Conservation (phyloP, 306 rosid species). For the Oemleria cerasiformis region DNA sequence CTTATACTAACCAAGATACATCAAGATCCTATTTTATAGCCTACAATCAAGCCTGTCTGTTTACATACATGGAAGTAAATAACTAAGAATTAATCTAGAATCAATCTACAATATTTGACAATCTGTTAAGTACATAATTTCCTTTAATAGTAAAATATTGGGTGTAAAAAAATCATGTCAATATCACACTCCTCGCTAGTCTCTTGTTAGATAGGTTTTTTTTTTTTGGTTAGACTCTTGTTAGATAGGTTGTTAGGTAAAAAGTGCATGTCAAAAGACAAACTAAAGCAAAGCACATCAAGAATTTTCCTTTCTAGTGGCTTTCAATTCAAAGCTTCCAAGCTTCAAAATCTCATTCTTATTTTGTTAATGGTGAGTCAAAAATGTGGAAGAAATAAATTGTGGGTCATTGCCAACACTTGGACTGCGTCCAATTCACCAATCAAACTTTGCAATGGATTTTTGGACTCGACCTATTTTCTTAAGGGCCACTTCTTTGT, state of each 20-base stretch:
- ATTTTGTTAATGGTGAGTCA: not conserved
- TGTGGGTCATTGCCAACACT: not conserved
- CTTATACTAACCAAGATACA: too few species aligned
- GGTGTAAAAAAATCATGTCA: too few species aligned
- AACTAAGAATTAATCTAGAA: too few species aligned
- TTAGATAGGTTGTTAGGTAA: not conserved
- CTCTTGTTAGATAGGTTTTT: too few species aligned
- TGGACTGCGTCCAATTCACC: not conserved
- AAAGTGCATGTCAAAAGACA: not conserved
- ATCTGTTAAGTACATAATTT: too few species aligned
- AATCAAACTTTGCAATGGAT: not conserved
- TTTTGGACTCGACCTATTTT: not conserved
- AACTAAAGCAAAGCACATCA: constrained; percentile 1
- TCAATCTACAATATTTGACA: too few species aligned
- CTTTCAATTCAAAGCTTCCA: not conserved
- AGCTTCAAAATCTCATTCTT: not conserved
- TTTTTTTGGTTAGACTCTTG: too few species aligned
- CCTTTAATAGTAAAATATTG: too few species aligned
- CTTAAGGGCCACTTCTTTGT: not conserved
- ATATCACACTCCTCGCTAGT: too few species aligned
- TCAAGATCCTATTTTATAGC: too few species aligned
- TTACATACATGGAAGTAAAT: too few species aligned
- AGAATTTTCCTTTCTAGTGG: not conserved
- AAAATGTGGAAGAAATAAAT: not conserved
- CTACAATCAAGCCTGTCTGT: too few species aligned